phyloP scores from a whole-genome alignment of 371 early-diverging fungal genomes.

The Funneliformis caledonium region DNA sequence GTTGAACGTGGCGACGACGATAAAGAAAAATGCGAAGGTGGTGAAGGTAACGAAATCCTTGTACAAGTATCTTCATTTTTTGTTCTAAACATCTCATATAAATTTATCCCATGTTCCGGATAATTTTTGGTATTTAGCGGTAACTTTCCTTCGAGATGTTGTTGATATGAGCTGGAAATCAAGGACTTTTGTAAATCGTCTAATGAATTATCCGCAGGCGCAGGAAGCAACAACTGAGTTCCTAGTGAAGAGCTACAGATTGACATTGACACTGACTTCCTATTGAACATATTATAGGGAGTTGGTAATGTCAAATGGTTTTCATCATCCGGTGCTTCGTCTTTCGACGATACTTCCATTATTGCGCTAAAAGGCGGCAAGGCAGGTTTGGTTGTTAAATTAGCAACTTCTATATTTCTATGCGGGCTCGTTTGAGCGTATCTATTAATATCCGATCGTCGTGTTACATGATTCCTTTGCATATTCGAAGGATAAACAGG shows the following conservation, averaged over 20 bases:
- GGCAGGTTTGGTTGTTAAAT: no score
- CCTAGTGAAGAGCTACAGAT: neutral
- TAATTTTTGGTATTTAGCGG: neutral
- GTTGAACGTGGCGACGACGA: neutral
- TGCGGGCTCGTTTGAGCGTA: neutral
- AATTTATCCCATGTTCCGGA: no score
- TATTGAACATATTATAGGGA: neutral
- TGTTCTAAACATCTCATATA: neutral
- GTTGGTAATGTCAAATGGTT: neutral
- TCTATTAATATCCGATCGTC: neutral
- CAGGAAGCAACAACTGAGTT: neutral
- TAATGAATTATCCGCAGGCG: neutral
- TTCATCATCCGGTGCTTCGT: neutral
- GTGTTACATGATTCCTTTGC: neutral
- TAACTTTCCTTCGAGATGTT: no score
- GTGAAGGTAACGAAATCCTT: neutral
- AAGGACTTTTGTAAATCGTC: neutral
- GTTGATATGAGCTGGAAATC: no score
- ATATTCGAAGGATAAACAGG: neutral
- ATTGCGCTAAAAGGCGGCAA: neutral
- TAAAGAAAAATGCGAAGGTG: neutral
- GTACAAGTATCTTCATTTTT: neutral
- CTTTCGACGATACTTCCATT: neutral
- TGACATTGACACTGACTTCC: conserved; percentile 7
- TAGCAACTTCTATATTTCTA: neutral